Conservation (phyloP, 2,329 filamentous ascomycete species). For the Graphilbum ipis-grandicollis region DNA sequence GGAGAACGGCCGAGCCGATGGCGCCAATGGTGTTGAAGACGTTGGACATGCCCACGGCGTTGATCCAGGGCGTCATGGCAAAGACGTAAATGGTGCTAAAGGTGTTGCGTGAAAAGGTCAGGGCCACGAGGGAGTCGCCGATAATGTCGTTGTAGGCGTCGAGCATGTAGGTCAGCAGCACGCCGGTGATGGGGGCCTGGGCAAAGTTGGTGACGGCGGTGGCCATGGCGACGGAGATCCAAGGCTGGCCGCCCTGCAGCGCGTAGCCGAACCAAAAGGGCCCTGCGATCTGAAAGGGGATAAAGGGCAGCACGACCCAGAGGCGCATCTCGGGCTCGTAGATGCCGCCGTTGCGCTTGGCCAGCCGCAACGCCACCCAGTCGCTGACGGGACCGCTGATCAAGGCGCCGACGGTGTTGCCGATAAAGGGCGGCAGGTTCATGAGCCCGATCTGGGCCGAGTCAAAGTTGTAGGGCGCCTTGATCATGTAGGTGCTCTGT, state of each 20-base stretch:
- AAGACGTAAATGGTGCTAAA: constrained; percentile 3
- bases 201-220: constrained; percentile 1
- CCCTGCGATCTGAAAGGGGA: constrained; percentile 3
- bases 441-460: constrained; percentile 5
- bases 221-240: constrained; percentile 3
- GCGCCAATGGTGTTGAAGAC: constrained; percentile 7
- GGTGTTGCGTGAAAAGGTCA: constrained; percentile 2
- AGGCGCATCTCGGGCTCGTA: constrained; percentile 3
- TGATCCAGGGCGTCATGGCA: constrained; percentile 3
- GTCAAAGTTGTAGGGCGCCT: constrained; percentile 3
- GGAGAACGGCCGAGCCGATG: constrained; percentile 3
- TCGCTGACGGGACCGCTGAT: constrained; percentile 3
- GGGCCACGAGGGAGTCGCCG: constrained; percentile 3
- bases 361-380: constrained; percentile 2
- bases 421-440: constrained; percentile 3
- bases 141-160: constrained; percentile 5
- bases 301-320: constrained; percentile 3
- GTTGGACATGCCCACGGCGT: constrained; percentile 4
- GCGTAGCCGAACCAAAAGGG: constrained; percentile 4
- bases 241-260: constrained; percentile 1
- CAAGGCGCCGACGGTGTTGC: constrained; percentile 2
- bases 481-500: constrained; percentile 3
- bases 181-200: constrained; percentile 1
- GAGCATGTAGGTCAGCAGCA: constrained; percentile 3
- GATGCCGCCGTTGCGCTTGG: not conserved